Evolutionary conservation across 2,329 filamentous ascomycete genomes (phyloP).

Genomic region (Exophiala oligosperma): DNA sequence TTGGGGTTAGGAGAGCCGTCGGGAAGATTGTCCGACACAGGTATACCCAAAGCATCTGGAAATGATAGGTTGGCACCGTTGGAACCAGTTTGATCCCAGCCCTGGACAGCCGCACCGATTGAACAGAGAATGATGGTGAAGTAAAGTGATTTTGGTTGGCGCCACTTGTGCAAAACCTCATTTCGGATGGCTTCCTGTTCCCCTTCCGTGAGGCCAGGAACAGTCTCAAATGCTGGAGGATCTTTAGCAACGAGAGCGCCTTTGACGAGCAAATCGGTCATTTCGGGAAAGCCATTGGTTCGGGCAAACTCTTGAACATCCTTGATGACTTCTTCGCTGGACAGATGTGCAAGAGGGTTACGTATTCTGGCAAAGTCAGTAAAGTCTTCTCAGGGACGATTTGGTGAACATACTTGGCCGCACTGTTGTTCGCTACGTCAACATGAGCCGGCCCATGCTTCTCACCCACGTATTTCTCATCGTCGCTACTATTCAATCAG

Average conservation of each 20-base stretch:
- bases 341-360: constrained; percentile 29
- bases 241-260: constrained; percentile 34
- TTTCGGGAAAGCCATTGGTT: constrained; percentile 35
- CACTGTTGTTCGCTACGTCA: background rate
- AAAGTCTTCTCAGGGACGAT: background rate
- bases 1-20: constrained; percentile 32
- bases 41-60: constrained; percentile 45
- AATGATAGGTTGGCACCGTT: constrained; percentile 48
- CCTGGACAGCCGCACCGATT: constrained; percentile 45
- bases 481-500: background rate
- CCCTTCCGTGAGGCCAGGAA: constrained; percentile 35
- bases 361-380: constrained; percentile 20
- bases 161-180: constrained; percentile 39
- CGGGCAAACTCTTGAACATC: constrained; percentile 43
- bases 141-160: constrained; percentile 38
- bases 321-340: constrained; percentile 22
- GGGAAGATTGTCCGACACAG: constrained; percentile 30
- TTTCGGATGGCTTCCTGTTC: constrained; percentile 37
- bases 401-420: background rate
- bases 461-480: constrained; percentile 1
- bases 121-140: constrained; percentile 42
- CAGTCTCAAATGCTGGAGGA: constrained; percentile 24
- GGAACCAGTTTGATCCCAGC: constrained; percentile 46
- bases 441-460: background rate
- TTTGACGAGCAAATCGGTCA: constrained; percentile 35